Percentiles rank a stretch among this genome's conserved stretches.
phyloP scores from a whole-genome alignment of 768 basidiomycete species.

The Goffeauzyma gilvescens region DNA sequence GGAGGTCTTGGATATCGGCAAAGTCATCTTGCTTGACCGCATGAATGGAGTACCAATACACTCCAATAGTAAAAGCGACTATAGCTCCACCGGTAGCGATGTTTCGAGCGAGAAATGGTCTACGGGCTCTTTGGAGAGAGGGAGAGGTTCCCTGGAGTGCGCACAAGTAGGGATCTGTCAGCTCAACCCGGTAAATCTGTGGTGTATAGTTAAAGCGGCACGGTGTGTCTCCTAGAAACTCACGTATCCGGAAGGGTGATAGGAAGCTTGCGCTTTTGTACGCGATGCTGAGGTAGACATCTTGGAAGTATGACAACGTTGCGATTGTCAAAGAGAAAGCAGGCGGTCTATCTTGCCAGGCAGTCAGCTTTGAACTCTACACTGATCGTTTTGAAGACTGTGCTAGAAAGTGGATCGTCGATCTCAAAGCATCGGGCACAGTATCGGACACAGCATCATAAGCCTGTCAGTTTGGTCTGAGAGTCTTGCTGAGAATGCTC shows the following conservation, averaged over 20 bases:
- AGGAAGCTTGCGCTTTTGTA: conserved; percentile 34
- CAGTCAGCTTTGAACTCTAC: too few relatives aligned
- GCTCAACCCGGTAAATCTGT: conserved; percentile 14
- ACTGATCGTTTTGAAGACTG: too few relatives aligned
- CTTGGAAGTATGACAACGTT: too few relatives aligned
- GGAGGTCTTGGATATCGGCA: conserved; percentile 28
- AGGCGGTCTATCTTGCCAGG: too few relatives aligned
- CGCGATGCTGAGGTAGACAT: conserved; percentile 5
- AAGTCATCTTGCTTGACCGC: conserved; percentile 90
- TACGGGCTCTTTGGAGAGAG: conserved; percentile 68
- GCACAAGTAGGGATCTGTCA: conserved; percentile 25
- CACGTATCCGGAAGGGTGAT: conserved; percentile 42
- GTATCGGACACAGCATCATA: too few relatives aligned
- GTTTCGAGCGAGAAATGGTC: conserved; percentile 62
- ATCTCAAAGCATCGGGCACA: too few relatives aligned
- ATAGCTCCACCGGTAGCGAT: conserved; percentile 55
- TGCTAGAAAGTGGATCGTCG: too few relatives aligned
- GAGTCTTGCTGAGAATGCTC: too few relatives aligned
- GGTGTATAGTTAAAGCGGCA: background rate
- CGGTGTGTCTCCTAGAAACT: too few relatives aligned
- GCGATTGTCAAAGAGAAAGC: too few relatives aligned
- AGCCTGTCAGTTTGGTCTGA: too few relatives aligned
- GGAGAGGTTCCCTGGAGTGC: conserved; percentile 54
- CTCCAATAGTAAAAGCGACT: conserved; percentile 53
- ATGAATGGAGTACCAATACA: conserved; percentile 82